phyloP scores from a whole-genome alignment of 148 eudicot genomes.

The Rhododendron ferrugineum region DNA sequence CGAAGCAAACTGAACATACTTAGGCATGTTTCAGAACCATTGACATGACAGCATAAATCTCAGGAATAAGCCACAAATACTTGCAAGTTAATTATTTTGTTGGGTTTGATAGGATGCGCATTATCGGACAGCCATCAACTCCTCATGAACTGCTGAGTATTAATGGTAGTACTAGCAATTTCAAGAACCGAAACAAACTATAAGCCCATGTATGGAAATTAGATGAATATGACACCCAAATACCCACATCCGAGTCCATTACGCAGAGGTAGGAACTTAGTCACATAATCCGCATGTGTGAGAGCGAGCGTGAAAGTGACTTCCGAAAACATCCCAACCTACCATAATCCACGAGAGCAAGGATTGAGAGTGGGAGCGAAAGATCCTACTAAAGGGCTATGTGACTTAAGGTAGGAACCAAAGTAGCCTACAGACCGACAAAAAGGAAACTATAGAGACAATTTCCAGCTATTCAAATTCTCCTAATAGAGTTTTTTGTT shows the following conservation, averaged over 20 bases:
- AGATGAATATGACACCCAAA: background rate
- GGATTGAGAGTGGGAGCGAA: background rate
- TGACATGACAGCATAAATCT: background rate
- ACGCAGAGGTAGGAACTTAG: background rate
- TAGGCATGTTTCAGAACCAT: background rate
- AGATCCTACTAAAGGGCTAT: background rate
- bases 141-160: background rate
- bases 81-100: background rate
- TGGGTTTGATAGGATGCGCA: background rate
- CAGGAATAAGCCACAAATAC: background rate
- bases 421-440: background rate
- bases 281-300: no score
- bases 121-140: background rate
- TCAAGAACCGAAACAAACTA: background rate
- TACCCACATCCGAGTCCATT: background rate
- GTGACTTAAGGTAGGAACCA: background rate
- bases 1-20: slow-evolving; percentile 1
- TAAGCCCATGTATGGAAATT: background rate
- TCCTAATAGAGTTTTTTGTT: background rate
- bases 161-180: background rate
- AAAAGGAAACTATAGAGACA: background rate
- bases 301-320: background rate
- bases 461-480: background rate
- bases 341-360: background rate
- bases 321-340: background rate